A percentile compares a stretch with the other conserved stretches of the same genome.
phyloP scores from a whole-genome alignment of 164 flowering plant species.

The Vitis amurensis region DNA sequence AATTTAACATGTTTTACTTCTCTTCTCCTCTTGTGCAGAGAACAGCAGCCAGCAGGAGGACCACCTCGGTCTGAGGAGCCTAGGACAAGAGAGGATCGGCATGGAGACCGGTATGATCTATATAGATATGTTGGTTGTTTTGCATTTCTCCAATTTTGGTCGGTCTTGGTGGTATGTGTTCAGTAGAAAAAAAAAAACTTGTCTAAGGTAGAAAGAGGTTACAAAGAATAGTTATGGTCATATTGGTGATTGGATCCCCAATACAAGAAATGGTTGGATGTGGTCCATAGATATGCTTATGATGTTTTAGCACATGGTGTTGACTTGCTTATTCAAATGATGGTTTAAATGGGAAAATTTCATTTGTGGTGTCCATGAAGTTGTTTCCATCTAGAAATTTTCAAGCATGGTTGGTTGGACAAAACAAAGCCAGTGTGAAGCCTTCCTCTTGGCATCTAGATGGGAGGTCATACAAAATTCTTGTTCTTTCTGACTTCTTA shows the following conservation, averaged over 20 bases:
- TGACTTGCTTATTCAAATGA: not conserved
- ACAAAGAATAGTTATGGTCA: no score
- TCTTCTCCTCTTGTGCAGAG: slow-evolving; percentile 42
- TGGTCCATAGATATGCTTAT: no score
- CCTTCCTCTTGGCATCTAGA: not conserved
- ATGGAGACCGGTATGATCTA: slow-evolving; percentile 48
- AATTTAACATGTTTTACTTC: not conserved
- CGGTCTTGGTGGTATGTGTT: not conserved
- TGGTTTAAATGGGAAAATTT: not conserved
- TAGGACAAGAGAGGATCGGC: slow-evolving; percentile 70
- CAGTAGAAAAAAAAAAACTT: not conserved
- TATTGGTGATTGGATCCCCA: no score
- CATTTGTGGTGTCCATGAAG: not conserved
- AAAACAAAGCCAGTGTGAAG: not conserved
- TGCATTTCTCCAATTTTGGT: not conserved
- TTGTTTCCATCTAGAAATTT: not conserved
- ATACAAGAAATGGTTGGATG: no score
- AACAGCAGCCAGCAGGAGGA: slow-evolving; percentile 65
- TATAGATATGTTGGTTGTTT: not conserved
- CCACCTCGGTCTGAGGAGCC: slow-evolving; percentile 82
- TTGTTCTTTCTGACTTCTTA: not conserved
- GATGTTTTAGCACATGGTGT: no score
- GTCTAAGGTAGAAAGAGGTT: no score
- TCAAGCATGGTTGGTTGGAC: not conserved
- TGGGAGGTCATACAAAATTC: not conserved